These are phyloP conservation scores for Fusarium sp. DNA, from an alignment of 2,329 filamentous ascomycete species.

Conservation along the genomic window DNA sequence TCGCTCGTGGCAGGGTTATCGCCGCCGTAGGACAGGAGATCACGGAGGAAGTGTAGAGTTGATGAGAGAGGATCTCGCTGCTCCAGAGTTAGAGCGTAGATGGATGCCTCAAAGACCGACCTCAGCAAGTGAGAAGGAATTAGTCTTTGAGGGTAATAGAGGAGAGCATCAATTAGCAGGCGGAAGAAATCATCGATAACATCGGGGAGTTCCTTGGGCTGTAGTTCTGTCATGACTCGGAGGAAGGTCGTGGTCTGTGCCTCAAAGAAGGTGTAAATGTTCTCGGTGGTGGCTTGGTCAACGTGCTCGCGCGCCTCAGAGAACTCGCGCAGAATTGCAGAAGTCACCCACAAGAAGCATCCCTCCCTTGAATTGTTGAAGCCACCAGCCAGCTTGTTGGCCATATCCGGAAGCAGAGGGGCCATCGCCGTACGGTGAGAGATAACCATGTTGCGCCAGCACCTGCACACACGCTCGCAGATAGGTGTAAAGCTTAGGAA, in stretches of 20 bases:
- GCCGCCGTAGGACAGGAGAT: constrained; percentile 89
- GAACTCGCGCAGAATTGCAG: constrained; percentile 94
- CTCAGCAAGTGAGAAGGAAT: constrained; percentile 83
- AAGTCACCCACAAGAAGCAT: constrained; percentile 98
- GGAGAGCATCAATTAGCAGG: constrained; percentile 87
- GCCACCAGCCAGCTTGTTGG: constrained; percentile 86
- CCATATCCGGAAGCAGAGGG: constrained; percentile 85
- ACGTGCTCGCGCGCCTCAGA: constrained; percentile 90
- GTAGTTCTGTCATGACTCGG: constrained; percentile 86
- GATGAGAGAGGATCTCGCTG: constrained; percentile 93
- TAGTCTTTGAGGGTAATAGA: constrained; percentile 90
- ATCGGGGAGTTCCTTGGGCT: constrained; percentile 78
- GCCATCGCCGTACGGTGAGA: constrained; percentile 92
- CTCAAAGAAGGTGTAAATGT: constrained; percentile 95
- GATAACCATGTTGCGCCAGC: constrained; percentile 97
- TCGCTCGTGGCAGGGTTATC: constrained; percentile 76
- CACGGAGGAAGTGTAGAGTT: constrained; percentile 91
- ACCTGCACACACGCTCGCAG: constrained; percentile 91
- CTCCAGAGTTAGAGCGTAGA: constrained; percentile 87
- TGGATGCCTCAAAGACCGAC: constrained; percentile 87
- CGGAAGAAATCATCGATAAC: constrained; percentile 98
- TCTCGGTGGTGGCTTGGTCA: constrained; percentile 82
- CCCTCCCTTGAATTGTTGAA: constrained; percentile 90
- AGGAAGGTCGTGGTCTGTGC: constrained; percentile 92
- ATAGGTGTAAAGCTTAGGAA: constrained; percentile 90